phyloP scores from a whole-genome alignment of 306 rosid species.

The Pueraria montana region DNA sequence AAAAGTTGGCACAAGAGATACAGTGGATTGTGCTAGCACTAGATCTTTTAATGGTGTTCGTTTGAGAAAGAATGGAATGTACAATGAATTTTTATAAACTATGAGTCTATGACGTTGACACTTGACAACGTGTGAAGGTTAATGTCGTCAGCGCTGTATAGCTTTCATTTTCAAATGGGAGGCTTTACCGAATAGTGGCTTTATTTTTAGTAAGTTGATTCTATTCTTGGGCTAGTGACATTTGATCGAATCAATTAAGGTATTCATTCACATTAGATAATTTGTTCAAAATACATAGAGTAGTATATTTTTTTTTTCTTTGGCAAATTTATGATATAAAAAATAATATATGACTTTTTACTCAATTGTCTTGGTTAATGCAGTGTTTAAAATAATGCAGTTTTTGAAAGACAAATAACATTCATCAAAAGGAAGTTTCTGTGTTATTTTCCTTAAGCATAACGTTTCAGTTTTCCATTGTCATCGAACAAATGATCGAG shows the following conservation, averaged over 20 bases:
- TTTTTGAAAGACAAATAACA: slow-evolving; percentile 6
- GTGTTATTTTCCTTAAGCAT: too few species aligned
- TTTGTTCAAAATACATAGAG: too few species aligned
- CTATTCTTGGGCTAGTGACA: slow-evolving; percentile 27
- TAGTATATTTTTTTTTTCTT: too few species aligned
- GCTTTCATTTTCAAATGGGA: slow-evolving; percentile 43
- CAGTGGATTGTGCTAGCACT: slow-evolving; percentile 46
- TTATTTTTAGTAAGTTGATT: neutral
- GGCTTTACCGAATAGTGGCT: slow-evolving; percentile 28
- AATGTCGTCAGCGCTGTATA: slow-evolving; percentile 36
- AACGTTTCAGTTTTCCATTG: too few species aligned
- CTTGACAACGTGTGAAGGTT: neutral
- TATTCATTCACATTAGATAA: too few species aligned
- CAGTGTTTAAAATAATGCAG: neutral
- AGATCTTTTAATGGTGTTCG: slow-evolving; percentile 42
- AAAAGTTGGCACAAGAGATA: slow-evolving; percentile 45
- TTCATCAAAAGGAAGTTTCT: neutral
- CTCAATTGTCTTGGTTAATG: neutral
- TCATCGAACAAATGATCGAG: neutral
- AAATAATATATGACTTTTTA: too few species aligned
- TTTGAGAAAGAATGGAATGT: slow-evolving; percentile 47
- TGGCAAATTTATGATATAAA: too few species aligned
- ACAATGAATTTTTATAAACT: slow-evolving; percentile 41
- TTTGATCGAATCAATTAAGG: too few species aligned
- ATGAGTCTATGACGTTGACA: slow-evolving; percentile 19